Base-by-base conservation (phyloP, 306 rosid species). In the Alnus glutinosa region DNA sequence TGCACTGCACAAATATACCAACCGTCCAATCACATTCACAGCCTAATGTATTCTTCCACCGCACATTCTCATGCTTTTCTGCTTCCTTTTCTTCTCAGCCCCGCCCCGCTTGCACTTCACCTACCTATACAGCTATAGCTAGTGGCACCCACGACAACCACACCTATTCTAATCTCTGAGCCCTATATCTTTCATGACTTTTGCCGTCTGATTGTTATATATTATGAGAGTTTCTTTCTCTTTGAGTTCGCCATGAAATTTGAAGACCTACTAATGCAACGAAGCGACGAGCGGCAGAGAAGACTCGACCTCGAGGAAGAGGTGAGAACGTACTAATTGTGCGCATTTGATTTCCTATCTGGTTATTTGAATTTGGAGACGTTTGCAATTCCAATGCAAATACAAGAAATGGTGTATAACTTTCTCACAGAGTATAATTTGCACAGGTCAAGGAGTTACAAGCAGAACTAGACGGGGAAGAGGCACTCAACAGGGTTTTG, bases 221-320 rank as follows among this genome's bases (percentile, higher is more conserved):
- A 18, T 2, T 4, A 42, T 11, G 32, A 47, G 75, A 73, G 66
- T 8, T 37, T 11, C 30, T n/a, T 30, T 77, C 4, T 42, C 52
- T 78, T 77, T 79, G 19, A 8, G 9, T 34, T 13, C 50, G 83
- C 51, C 47, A 92, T 95, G 98, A 95, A 95, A 88, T 93, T 95
- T 62, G 92, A 92, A 76, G 92, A 92, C 76, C 81, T 92, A 70
- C 97, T 91, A 54, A 84, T 85, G 89, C 85, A 90, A 71, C 80
- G 83, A 86, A 81, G 87, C 55, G 90, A 81, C 55, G 85, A 89
- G 52, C 76, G 86, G 19, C 90, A 87, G 58, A 90, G 67, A 52
- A 86, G 79, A 82, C 87, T 84, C 50, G 83, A 85, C 62, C 97
- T 95, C 69, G 89, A 91, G 87, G 80, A 86, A 16, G 89, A 91